These are phyloP conservation scores for Mercurialis annua DNA, from an alignment of 345 rosid genomes.

Conservation along the genomic window DNA sequence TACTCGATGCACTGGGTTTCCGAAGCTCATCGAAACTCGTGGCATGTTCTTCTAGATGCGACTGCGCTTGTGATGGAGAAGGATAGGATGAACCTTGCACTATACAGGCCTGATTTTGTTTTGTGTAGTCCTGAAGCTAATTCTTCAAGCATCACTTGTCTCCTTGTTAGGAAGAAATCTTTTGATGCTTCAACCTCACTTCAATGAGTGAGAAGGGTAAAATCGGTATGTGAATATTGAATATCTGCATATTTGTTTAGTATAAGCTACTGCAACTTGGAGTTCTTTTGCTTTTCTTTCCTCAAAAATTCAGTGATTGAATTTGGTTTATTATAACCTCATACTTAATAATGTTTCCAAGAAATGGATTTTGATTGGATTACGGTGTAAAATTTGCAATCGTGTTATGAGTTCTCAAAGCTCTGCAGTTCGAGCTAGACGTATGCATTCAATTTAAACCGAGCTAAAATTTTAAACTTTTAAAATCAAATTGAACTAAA, in stretches of 20 bases:
- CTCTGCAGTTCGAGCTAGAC: no score
- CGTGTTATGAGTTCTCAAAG: background rate
- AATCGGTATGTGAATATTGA: conserved; percentile 13
- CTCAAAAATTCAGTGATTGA: conserved; percentile 10
- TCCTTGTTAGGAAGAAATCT: conserved; percentile 61
- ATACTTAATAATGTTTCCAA: background rate
- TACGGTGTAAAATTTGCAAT: background rate
- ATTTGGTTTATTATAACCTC: conserved; percentile 7
- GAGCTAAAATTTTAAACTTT: no score
- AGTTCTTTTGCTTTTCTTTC: background rate
- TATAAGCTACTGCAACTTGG: conserved; percentile 6
- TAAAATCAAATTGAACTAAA: no score
- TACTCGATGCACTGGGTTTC: conserved; percentile 72
- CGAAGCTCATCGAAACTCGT: conserved; percentile 65
- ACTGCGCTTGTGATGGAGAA: conserved; percentile 44
- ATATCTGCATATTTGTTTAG: conserved; percentile 9
- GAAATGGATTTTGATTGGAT: conserved; percentile 1
- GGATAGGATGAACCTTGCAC: conserved; percentile 52
- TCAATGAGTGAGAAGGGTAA: conserved; percentile 14
- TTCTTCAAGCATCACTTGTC: conserved; percentile 54
- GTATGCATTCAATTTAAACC: no score
- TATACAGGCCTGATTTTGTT: conserved; percentile 63
- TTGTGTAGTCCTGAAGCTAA: conserved; percentile 49
- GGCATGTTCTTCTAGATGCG: conserved; percentile 71
- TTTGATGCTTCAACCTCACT: conserved; percentile 40